These are phyloP conservation scores for Schwanniomyces occidentalis DNA, from an alignment of 805 yeast genomes.

Conservation along the genomic window DNA sequence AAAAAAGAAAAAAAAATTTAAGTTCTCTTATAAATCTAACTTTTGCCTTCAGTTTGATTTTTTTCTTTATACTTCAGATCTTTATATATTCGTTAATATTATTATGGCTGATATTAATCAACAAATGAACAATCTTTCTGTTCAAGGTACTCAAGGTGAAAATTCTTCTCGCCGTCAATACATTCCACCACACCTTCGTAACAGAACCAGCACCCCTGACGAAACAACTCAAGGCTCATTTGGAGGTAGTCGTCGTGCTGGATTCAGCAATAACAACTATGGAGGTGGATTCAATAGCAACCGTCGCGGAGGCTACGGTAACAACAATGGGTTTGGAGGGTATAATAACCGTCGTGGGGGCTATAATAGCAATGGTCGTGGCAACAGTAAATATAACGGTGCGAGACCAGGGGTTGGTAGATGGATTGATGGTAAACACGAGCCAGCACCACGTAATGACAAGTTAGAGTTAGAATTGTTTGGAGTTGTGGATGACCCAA, in stretches of 20 bases:
- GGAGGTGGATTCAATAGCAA: constrained; percentile 24
- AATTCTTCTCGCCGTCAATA: constrained; percentile 34
- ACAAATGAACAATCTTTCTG: constrained; percentile 57
- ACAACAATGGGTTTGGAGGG: constrained; percentile 22
- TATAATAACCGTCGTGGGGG: constrained; percentile 29
- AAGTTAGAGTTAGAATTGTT: constrained; percentile 76
- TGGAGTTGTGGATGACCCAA: constrained; percentile 74
- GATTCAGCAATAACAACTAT: constrained; percentile 26
- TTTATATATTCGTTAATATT: too few relatives aligned
- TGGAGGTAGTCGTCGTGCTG: constrained; percentile 17
- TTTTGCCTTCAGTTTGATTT: constrained; percentile 3
- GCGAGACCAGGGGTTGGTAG: constrained; percentile 66
- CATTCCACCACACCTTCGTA: constrained; percentile 58
- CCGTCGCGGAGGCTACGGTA: constrained; percentile 15
- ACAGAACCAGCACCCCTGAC: constrained; percentile 20
- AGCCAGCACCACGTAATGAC: constrained; percentile 74
- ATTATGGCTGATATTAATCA: constrained; percentile 59
- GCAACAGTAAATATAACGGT: constrained; percentile 27
- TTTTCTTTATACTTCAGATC: not conserved
- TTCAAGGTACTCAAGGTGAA: constrained; percentile 25
- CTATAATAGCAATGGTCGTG: constrained; percentile 23
- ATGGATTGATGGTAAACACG: constrained; percentile 85
- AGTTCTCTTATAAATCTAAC: not conserved
- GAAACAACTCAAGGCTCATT: constrained; percentile 15
- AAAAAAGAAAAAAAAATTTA: constrained; percentile 3